These are phyloP conservation scores for Deuterostichococcus epilithicus DNA, from an alignment of 139 green algal genomes.

Conservation along the genomic window DNA sequence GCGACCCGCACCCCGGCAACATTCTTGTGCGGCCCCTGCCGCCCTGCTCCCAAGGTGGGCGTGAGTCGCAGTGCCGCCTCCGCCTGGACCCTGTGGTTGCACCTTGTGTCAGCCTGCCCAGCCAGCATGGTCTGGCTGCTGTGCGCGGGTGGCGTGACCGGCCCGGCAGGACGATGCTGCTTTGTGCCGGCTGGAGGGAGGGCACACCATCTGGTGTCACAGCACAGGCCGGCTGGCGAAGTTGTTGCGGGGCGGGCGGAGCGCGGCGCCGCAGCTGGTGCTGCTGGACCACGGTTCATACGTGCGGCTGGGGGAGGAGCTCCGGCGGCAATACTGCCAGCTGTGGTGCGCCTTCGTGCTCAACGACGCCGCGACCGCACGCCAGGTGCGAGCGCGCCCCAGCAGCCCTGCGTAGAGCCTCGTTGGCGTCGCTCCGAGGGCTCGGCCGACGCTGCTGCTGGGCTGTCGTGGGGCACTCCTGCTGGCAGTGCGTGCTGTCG, in stretches of 20 bases:
- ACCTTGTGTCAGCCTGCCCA: not conserved
- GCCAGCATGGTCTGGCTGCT: too few relatives aligned
- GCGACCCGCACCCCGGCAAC: constrained; percentile 63
- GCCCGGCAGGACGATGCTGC: too few relatives aligned
- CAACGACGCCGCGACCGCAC: constrained; percentile 12
- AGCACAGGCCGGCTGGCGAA: constrained; percentile 32
- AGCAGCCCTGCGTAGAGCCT: too few relatives aligned
- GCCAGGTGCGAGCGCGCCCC: constrained; percentile 3
- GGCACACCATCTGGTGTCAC: too few relatives aligned
- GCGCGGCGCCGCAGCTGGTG: constrained; percentile 67
- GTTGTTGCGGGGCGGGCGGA: constrained; percentile 37
- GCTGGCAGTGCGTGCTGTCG: too few relatives aligned
- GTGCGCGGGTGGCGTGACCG: too few relatives aligned
- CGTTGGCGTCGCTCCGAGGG: too few relatives aligned
- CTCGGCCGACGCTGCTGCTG: not conserved
- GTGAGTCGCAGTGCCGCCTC: not conserved
- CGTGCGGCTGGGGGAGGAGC: constrained; percentile 41
- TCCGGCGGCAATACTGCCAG: constrained; percentile 68
- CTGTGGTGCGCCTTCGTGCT: constrained; percentile 57
- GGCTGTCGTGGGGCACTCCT: too few relatives aligned
- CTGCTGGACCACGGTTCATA: constrained; percentile 87
- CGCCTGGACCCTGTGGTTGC: not conserved
- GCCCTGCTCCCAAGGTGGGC: too few relatives aligned
- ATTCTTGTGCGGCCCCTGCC: constrained; percentile 54
- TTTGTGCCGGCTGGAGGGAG: too few relatives aligned